phyloP scores from a whole-genome alignment of 306 rosid genomes.

The Lotus japonicus region DNA sequence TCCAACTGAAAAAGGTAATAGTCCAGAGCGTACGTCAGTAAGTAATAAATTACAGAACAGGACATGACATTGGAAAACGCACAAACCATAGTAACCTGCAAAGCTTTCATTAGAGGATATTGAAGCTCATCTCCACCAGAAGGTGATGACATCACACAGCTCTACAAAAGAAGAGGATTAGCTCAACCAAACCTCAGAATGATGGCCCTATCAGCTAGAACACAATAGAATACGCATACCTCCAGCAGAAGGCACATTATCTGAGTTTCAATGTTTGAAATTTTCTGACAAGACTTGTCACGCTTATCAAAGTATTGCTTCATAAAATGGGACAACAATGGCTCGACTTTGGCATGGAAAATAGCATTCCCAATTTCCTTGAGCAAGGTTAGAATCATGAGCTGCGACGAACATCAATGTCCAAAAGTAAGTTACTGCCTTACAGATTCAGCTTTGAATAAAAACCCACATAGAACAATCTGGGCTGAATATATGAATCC shows the following conservation, averaged over 20 bases:
- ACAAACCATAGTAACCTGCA: constrained; percentile 49
- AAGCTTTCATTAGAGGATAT: constrained; percentile 54
- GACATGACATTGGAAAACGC: neutral
- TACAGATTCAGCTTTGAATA: neutral
- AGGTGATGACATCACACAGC: constrained; percentile 52
- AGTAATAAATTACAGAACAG: neutral
- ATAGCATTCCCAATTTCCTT: constrained; percentile 66
- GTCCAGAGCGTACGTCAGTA: constrained; percentile 16
- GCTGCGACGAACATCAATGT: constrained; percentile 44
- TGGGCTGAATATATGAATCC: neutral
- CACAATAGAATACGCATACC: constrained; percentile 34
- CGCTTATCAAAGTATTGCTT: constrained; percentile 27
- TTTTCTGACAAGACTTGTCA: constrained; percentile 27
- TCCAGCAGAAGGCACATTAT: constrained; percentile 75
- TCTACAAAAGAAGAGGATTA: constrained; percentile 36
- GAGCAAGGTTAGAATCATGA: constrained; percentile 69
- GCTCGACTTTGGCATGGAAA: constrained; percentile 41
- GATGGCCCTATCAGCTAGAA: neutral
- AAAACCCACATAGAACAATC: neutral
- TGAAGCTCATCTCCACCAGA: constrained; percentile 43
- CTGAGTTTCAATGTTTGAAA: constrained; percentile 57
- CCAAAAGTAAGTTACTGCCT: neutral
- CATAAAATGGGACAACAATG: constrained; percentile 51
- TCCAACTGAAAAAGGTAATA: constrained; percentile 48
- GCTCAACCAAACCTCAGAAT: constrained; percentile 15